Evolutionary conservation across 1,284 basidiomycete species (phyloP).

Genomic region (Wolfiporia cocos): DNA sequence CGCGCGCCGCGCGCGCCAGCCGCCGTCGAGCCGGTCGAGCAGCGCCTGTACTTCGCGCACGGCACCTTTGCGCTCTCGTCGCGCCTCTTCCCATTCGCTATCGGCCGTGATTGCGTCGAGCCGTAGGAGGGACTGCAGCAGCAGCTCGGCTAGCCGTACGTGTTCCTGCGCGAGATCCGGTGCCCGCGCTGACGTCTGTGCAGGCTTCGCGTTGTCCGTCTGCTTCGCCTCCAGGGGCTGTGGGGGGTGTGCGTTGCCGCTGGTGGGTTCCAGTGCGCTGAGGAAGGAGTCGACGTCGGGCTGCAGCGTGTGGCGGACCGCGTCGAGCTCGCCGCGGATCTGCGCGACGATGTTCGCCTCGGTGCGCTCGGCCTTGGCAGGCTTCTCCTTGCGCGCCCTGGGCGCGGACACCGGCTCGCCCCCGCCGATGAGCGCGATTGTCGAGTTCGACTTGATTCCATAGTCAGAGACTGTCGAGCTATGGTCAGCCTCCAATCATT

Average conservation of each 20-base stretch:
- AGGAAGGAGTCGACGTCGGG: conserved; percentile 56
- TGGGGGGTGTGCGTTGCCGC: conserved; percentile 10
- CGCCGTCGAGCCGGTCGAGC: conserved; percentile 49
- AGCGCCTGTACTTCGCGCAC: conserved; percentile 61
- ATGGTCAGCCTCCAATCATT: too few relatives aligned
- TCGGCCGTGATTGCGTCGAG: conserved; percentile 69
- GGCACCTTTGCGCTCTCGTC: conserved; percentile 67
- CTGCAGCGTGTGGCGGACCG: conserved; percentile 44
- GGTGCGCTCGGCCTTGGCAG: conserved; percentile 29
- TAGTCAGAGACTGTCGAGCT: conserved; percentile 67
- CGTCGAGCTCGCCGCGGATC: conserved; percentile 55
- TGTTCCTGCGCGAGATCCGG: conserved; percentile 41
- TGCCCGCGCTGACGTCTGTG: conserved; percentile 4
- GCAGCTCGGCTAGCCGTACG: conserved; percentile 57
- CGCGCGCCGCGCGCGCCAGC: conserved; percentile 36
- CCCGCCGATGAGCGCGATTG: conserved; percentile 55
- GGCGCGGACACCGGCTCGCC: conserved; percentile 19
- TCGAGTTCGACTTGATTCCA: conserved; percentile 52
- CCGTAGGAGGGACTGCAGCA: conserved; percentile 72
- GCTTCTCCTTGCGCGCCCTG: conserved; percentile 20
- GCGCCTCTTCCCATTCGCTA: conserved; percentile 64
- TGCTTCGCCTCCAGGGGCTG: conserved; percentile 7
- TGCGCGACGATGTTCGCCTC: conserved; percentile 46
- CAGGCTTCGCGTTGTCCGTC: conserved; percentile 7
- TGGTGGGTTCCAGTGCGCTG: conserved; percentile 25